These are phyloP conservation scores for Monilinia laxa DNA, from an alignment of 2,329 filamentous ascomycete species.

Conservation along the genomic window DNA sequence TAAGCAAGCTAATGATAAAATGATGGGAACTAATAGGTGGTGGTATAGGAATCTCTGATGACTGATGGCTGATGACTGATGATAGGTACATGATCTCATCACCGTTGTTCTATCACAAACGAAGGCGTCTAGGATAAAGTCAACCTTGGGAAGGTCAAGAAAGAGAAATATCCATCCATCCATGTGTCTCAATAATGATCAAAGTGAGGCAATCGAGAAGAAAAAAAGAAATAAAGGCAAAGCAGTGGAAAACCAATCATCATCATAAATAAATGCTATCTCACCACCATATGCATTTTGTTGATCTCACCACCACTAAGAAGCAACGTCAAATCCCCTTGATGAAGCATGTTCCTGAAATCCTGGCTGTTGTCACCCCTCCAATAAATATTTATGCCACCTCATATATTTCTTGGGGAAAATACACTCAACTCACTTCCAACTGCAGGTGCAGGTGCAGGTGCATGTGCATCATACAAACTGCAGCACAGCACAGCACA, in stretches of 20 bases:
- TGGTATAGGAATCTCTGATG: neutral
- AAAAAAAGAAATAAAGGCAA: neutral
- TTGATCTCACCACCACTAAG: neutral
- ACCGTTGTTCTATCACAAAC: neutral
- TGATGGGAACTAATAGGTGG: no score
- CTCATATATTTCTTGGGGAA: conserved; percentile 5
- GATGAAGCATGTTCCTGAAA: conserved; percentile 9
- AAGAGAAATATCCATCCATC: neutral
- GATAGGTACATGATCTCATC: neutral
- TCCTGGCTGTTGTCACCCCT: neutral
- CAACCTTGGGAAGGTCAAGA: no score
- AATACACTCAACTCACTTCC: neutral
- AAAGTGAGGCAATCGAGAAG: conserved; percentile 13
- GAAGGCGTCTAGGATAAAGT: neutral
- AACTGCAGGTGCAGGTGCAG: neutral
- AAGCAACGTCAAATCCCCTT: neutral
- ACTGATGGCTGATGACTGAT: no score
- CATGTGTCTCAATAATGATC: neutral
- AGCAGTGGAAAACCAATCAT: neutral
- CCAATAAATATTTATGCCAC: neutral
- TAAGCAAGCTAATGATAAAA: no score
- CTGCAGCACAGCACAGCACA: neutral
- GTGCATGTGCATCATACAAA: conserved; percentile 14
- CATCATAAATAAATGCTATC: neutral
- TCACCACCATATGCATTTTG: neutral